Conservation (phyloP, 495 filamentous ascomycete species). For the Trichoderma reesei region DNA sequence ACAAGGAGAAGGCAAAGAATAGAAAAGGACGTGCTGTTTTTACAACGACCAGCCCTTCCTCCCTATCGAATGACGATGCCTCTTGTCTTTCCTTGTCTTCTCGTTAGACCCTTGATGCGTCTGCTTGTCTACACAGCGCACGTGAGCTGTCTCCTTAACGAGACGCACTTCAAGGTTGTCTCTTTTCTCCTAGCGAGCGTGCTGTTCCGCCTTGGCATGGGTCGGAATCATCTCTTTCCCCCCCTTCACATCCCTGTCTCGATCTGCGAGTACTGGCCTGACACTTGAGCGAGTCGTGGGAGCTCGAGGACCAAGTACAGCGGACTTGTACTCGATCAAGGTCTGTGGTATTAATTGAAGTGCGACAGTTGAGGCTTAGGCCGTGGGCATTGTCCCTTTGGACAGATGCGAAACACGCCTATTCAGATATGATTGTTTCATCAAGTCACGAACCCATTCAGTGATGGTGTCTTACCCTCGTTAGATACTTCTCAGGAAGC, state of each 20-base stretch:
- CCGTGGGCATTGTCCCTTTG: no score
- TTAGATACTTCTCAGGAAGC: no score
- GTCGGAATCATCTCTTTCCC: neutral
- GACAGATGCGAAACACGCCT: no score
- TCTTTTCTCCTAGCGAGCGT: slow-evolving; percentile 1
- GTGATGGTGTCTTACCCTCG: no score
- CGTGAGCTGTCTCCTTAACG: slow-evolving; percentile 4
- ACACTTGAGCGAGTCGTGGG: neutral
- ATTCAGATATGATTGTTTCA: no score
- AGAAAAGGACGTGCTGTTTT: neutral
- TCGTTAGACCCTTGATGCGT: neutral
- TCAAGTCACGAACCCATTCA: no score
- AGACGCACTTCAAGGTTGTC: neutral
- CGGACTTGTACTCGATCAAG: no score
- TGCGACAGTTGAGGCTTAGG: no score
- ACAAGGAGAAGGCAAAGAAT: neutral
- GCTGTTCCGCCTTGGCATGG: neutral
- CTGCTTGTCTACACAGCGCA: neutral
- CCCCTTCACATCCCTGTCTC: neutral
- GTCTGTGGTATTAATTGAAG: no score
- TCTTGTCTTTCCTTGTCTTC: neutral
- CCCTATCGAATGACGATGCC: neutral
- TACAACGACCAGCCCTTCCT: neutral
- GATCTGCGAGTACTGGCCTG: neutral
- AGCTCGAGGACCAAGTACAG: neutral